Conservation (phyloP, 805 yeast genomes). For the Saccharomyces mikatae region DNA sequence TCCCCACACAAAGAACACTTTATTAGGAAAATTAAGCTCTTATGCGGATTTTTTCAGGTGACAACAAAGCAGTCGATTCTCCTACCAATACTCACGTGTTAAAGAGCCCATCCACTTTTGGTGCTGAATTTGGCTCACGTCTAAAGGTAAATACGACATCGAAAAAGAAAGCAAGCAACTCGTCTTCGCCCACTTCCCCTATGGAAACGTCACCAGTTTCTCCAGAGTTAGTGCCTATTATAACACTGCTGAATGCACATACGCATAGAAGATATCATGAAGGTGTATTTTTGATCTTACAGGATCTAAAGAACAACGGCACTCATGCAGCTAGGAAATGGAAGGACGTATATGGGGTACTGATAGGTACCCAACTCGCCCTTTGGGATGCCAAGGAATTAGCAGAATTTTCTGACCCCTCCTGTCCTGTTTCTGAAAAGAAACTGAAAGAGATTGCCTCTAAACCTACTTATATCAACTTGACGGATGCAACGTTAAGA, state of each 20-base stretch:
- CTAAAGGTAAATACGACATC: neutral
- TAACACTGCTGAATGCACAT: slow-evolving; percentile 66
- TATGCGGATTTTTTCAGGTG: slow-evolving; percentile 23
- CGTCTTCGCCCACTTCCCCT: slow-evolving; percentile 10
- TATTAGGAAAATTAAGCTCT: neutral
- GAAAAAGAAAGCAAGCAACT: neutral
- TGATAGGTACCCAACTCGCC: slow-evolving; percentile 86
- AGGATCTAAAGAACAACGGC: slow-evolving; percentile 77
- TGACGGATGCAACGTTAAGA: slow-evolving; percentile 81
- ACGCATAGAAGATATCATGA: slow-evolving; percentile 67
- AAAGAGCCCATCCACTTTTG: neutral
- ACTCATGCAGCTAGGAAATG: slow-evolving; percentile 75
- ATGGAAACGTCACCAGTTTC: slow-evolving; percentile 17
- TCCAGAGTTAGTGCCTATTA: slow-evolving; percentile 53
- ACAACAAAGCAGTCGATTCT: slow-evolving; percentile 2
- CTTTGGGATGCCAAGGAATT: slow-evolving; percentile 78
- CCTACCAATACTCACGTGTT: neutral
- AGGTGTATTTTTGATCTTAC: slow-evolving; percentile 65
- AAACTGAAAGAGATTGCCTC: slow-evolving; percentile 50
- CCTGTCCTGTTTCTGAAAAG: slow-evolving; percentile 21
- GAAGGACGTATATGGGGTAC: slow-evolving; percentile 87
- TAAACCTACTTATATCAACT: slow-evolving; percentile 81
- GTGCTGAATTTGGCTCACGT: neutral
- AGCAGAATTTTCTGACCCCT: slow-evolving; percentile 39
- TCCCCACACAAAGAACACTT: neutral